Evolutionary conservation across 1,139 yeast genomes (phyloP), one percentile per base, ranked within the genome.

Genomic region (Pichia sp.): DNA sequence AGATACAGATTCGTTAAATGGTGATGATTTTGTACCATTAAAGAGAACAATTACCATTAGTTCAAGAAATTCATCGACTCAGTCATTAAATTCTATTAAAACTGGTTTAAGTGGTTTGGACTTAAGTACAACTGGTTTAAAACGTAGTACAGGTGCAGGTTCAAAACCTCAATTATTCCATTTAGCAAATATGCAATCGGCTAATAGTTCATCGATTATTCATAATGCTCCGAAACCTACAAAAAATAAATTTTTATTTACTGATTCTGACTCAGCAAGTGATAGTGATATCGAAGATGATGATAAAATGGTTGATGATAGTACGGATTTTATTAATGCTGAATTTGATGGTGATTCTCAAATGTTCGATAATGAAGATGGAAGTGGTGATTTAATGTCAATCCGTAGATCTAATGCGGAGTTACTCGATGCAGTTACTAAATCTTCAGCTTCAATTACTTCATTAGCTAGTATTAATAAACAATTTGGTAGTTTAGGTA

Each of bases 81-180:
- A 49, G 30, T 47, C 47, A 10, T 40, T 58, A 6, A 54, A 62
- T 3, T 55, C 60, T 2, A 56, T 59, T 10, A 59, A 59, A 34
- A 54, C 53, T 22, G 64, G 64, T 3, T 41, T 59, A n/a, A 53
- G 58, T 41, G 64, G 64, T 2, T 48, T 59, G n/a, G 61, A 60
- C 47, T 45, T 60, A 16, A 52, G 54, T 22, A 51, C 46, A 11
- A 39, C 59, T 2, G 63, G 63, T 4, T 47, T 60, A 12, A 47
- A 47, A 24, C 51, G 55, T 35, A 53, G 59, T 35, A 51, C 58
- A 6, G 61, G 62, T 24, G 48, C 50, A 12, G 61, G 62, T 2
- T 58, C 62, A 1, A 57, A 49, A 42, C 60, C 61, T 0, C 62
- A 59, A 36, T 46, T 60, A 39, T 58, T 40, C 37, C 55, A 59